Conservation (phyloP, 78 protist species). For the Thecamonas trahens region DNA sequence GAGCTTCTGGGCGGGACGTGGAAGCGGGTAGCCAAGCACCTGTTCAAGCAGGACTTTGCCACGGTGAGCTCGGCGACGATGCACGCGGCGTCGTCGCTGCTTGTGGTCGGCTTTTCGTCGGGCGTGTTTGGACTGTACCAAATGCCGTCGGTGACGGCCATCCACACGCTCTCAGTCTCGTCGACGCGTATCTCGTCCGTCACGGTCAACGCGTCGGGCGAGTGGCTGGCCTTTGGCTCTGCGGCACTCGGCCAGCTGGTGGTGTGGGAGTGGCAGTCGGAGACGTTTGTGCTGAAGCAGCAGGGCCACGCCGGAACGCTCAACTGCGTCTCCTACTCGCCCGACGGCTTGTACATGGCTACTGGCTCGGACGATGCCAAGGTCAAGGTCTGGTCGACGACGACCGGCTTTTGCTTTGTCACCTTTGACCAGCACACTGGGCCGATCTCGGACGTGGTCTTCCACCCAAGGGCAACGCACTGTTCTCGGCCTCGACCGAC, state of each 20-base stretch:
- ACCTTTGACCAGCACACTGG: constrained; percentile 87
- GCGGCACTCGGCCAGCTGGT: constrained; percentile 71
- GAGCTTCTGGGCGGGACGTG: too few species aligned
- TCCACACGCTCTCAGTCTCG: constrained; percentile 63
- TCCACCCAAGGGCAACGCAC: constrained; percentile 53
- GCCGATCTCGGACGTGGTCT: constrained; percentile 54
- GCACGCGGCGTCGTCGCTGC: constrained; percentile 22
- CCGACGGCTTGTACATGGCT: constrained; percentile 71
- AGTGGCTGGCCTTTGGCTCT: constrained; percentile 88
- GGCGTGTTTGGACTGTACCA: constrained; percentile 78
- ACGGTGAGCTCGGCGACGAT: constrained; percentile 13
- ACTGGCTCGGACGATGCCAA: constrained; percentile 87
- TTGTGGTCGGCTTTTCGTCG: constrained; percentile 63
- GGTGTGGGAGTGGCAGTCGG: constrained; percentile 95
- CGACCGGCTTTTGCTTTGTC: constrained; percentile 76
- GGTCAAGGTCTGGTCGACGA: constrained; percentile 78
- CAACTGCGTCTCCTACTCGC: constrained; percentile 60
- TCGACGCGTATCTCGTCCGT: constrained; percentile 20
- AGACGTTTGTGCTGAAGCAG: constrained; percentile 68
- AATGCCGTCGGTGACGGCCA: constrained; percentile 28
- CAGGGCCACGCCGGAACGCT: constrained; percentile 61
- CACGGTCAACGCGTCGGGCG: constrained; percentile 73
- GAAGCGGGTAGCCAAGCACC: neutral
- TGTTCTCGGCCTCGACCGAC: constrained; percentile 63
- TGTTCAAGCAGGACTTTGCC: constrained; percentile 17